phyloP scores from a whole-genome alignment of 2,329 filamentous ascomycete species.

The Aspergillus felis region DNA sequence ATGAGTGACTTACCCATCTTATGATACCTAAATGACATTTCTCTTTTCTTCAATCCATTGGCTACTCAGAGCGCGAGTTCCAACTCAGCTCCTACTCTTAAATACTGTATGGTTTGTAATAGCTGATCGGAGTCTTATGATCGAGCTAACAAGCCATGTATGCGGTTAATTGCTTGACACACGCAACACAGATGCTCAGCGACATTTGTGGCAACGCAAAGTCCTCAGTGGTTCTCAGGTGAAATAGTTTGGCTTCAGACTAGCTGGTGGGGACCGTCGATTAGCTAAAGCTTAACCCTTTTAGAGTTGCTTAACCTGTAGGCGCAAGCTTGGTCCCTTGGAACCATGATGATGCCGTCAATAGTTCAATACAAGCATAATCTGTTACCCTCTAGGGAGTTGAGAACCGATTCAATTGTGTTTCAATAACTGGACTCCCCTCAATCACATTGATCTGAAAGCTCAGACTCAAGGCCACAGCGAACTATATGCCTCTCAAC shows the following conservation, averaged over 20 bases:
- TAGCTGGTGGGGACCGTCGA: slow-evolving; percentile 1
- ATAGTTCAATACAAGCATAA: neutral
- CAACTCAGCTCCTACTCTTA: too few relatives aligned
- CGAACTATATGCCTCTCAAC: neutral
- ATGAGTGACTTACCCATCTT: neutral
- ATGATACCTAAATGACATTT: slow-evolving; percentile 3
- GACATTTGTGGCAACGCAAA: neutral
- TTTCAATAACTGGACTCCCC: neutral
- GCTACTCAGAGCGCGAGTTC: neutral
- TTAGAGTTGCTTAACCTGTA: neutral
- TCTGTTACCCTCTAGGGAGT: too few relatives aligned
- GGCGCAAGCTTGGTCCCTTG: too few relatives aligned
- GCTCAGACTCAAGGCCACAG: neutral
- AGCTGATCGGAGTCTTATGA: neutral
- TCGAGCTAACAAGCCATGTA: neutral
- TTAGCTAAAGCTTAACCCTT: slow-evolving; percentile 1
- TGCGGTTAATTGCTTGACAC: neutral
- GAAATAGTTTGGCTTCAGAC: neutral
- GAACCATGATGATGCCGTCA: neutral
- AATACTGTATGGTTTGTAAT: neutral
- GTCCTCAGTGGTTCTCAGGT: neutral
- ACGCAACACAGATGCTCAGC: neutral
- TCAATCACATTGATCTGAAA: neutral
- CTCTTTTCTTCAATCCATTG: neutral
- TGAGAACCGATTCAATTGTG: neutral